Conservation (phyloP, 225 moss, liverwort and hornwort genomes). For the Ulota crispa region DNA sequence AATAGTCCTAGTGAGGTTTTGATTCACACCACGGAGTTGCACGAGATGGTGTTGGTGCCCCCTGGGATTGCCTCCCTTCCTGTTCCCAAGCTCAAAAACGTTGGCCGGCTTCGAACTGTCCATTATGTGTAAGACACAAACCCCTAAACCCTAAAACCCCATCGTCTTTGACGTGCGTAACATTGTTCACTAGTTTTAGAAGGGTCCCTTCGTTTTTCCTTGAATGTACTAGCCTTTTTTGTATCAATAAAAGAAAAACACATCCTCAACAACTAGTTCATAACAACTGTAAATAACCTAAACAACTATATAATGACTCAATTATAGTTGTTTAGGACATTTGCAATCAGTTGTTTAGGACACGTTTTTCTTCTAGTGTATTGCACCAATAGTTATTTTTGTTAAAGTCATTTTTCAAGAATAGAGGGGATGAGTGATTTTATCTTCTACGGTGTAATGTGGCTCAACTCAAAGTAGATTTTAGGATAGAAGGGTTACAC, state of each 20-base stretch:
- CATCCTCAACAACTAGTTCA: no score
- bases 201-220: background rate
- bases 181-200: background rate
- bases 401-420: background rate
- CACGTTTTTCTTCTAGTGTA: no score
- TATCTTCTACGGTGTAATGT: background rate
- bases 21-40: constrained; percentile 20
- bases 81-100: constrained; percentile 74
- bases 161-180: background rate
- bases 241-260: no score
- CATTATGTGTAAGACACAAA: constrained; percentile 77
- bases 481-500: no score
- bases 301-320: no score
- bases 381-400: background rate
- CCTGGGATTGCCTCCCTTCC: constrained; percentile 49
- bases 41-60: constrained; percentile 64
- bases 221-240: background rate
- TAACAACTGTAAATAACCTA: no score
- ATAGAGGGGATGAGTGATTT: background rate
- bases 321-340: no score
- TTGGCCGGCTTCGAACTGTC: constrained; percentile 79
- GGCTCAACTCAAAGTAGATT: no score
- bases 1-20: constrained; percentile 12
- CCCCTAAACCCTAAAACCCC: no score
- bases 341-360: no score